Evolutionary conservation across 805 yeast genomes (phyloP).

Genomic region (Starmera quercuum): DNA sequence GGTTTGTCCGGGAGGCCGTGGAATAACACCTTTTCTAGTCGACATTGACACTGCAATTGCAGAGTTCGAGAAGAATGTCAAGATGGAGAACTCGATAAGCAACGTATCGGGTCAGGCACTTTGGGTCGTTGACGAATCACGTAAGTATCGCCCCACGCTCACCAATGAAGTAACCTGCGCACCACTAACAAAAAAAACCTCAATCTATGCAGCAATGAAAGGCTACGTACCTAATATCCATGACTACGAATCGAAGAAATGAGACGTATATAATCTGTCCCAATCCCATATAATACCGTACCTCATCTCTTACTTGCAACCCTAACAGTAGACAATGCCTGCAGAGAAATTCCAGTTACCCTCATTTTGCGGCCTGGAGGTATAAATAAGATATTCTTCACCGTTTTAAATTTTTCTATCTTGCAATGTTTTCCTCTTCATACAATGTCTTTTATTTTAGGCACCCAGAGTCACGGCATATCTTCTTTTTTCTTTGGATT

Average conservation of each 20-base stretch:
- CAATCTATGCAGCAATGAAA: conserved; percentile 35
- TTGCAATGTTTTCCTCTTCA: conserved; percentile 1
- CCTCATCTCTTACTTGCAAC: no score
- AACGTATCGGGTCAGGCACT: conserved; percentile 47
- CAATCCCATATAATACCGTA: background rate
- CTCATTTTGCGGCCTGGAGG: no score
- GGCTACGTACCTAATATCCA: conserved; percentile 48
- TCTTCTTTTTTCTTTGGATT: conserved; percentile 23
- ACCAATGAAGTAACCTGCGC: no score
- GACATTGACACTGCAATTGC: conserved; percentile 42
- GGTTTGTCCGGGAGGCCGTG: no score
- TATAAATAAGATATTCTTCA: no score
- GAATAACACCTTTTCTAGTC: conserved; percentile 17
- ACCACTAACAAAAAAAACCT: no score
- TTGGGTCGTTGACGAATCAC: conserved; percentile 50
- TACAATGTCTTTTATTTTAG: conserved; percentile 36
- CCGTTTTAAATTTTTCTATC: no score
- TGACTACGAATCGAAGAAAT: conserved; percentile 44
- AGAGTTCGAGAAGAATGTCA: conserved; percentile 53
- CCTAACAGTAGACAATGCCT: no score
- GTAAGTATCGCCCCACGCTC: conserved; percentile 16
- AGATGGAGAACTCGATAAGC: conserved; percentile 45
- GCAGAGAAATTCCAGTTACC: no score
- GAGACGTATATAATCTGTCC: no score
- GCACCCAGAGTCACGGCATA: conserved; percentile 68